Percentiles rank a stretch among this genome's conserved stretches.
Evolutionary conservation across 139 green algal genomes (phyloP).

Genomic region (Chlorella sp.): DNA sequence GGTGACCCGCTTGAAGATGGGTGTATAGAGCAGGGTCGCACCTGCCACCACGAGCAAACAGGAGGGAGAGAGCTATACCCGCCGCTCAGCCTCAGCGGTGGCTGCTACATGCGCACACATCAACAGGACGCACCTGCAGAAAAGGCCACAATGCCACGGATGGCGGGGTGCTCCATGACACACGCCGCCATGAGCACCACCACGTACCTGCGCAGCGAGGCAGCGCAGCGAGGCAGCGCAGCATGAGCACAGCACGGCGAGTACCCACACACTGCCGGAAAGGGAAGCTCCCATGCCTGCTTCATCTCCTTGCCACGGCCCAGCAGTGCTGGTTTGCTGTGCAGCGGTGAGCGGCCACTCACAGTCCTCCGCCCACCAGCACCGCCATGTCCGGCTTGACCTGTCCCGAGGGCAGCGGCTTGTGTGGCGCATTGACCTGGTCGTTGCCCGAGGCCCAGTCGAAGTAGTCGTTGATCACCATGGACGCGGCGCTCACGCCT

Average conservation of each 20-base stretch:
- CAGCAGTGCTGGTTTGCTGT: too few species aligned
- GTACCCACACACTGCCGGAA: too few species aligned
- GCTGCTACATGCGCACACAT: too few species aligned
- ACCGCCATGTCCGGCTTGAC: conserved; percentile 51
- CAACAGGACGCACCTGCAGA: conserved; percentile 34
- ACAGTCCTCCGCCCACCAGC: conserved; percentile 33
- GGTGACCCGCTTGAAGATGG: conserved; percentile 57
- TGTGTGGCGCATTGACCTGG: conserved; percentile 51
- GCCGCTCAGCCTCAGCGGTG: too few species aligned
- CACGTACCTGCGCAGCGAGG: conserved; percentile 23
- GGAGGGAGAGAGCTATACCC: too few species aligned
- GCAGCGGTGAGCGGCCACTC: too few species aligned
- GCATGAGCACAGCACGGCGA: too few species aligned
- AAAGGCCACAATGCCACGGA: conserved; percentile 44
- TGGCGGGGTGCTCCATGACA: conserved; percentile 31
- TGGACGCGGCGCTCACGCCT: conserved; percentile 26
- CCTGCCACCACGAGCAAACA: conserved; percentile 6
- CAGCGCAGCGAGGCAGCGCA: too few species aligned
- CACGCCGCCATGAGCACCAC: conserved; percentile 37
- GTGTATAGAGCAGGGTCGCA: conserved; percentile 32
- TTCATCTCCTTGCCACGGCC: too few species aligned
- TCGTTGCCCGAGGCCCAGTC: conserved; percentile 43
- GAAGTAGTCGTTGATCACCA: conserved; percentile 72
- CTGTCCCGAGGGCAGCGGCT: conserved; percentile 40
- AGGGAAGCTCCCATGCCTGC: too few species aligned